Evolutionary conservation across 768 basidiomycete species (phyloP).

Genomic region (Pleurotus tuoliensis): DNA sequence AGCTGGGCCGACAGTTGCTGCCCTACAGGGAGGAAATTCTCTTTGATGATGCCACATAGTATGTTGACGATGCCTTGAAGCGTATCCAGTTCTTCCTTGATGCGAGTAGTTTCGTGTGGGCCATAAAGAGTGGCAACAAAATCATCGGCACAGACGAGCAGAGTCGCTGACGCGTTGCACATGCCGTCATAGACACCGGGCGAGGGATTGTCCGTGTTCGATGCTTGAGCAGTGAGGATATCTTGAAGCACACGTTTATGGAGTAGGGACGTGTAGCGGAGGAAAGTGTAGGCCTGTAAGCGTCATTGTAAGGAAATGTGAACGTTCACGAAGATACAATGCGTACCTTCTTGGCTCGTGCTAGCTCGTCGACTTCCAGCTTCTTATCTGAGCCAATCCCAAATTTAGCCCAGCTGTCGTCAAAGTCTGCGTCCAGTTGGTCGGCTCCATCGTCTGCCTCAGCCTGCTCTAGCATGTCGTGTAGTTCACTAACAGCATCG

Average conservation of each 20-base stretch:
- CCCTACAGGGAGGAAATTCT: slow-evolving; percentile 15
- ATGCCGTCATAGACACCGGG: slow-evolving; percentile 42
- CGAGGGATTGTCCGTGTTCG: not conserved
- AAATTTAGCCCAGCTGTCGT: slow-evolving; percentile 67
- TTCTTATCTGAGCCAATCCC: slow-evolving; percentile 40
- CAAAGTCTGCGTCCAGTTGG: slow-evolving; percentile 28
- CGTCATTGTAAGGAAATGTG: not conserved
- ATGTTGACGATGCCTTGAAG: slow-evolving; percentile 33
- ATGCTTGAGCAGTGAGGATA: slow-evolving; percentile 32
- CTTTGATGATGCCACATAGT: slow-evolving; percentile 28
- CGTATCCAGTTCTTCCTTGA: slow-evolving; percentile 34
- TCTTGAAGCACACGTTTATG: slow-evolving; percentile 59
- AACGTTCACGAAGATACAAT: not conserved
- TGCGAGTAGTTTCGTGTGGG: slow-evolving; percentile 48
- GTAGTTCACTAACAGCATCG: slow-evolving; percentile 59
- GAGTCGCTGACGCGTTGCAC: slow-evolving; percentile 41
- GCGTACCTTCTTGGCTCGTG: slow-evolving; percentile 54
- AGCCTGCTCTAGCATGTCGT: slow-evolving; percentile 45
- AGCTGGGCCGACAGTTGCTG: slow-evolving; percentile 26
- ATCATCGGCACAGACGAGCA: slow-evolving; percentile 60
- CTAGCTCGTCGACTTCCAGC: slow-evolving; percentile 47
- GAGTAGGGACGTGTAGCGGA: slow-evolving; percentile 56
- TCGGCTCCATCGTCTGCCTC: slow-evolving; percentile 23
- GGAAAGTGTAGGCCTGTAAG: slow-evolving; percentile 50
- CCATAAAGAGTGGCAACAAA: slow-evolving; percentile 62